Conservation (phyloP, 768 basidiomycete species). For the Rhizopogon sp. region DNA sequence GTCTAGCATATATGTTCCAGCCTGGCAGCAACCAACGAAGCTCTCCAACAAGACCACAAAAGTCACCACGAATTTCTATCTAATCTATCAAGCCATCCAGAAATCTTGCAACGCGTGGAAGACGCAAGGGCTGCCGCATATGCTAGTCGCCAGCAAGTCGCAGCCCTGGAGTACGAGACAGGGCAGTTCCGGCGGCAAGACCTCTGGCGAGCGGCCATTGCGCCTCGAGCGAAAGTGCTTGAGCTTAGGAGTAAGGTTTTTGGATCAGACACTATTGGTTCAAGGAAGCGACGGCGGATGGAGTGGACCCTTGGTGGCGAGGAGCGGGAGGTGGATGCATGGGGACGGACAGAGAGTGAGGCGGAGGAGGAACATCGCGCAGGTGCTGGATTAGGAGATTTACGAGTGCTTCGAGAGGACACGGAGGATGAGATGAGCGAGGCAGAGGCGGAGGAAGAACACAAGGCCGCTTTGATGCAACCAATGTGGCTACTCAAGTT, state of each 20-base stretch:
- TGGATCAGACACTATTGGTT: conserved; percentile 51
- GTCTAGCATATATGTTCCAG: conserved; percentile 44
- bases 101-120: conserved; percentile 48
- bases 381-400: conserved; percentile 12
- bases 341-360: conserved; percentile 73
- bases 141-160: conserved; percentile 47
- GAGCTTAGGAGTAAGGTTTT: conserved; percentile 65
- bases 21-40: conserved; percentile 50
- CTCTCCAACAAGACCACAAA: conserved; percentile 56
- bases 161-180: conserved; percentile 61
- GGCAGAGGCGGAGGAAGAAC: conserved; percentile 25
- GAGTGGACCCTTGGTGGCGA: conserved; percentile 69
- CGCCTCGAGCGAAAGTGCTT: conserved; percentile 58
- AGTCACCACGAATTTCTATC: conserved; percentile 43
- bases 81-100: conserved; percentile 40
- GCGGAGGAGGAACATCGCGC: conserved; percentile 60
- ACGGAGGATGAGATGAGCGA: conserved; percentile 21
- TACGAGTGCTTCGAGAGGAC: conserved; percentile 21
- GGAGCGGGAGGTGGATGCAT: conserved; percentile 56
- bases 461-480: conserved; percentile 41
- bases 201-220: conserved; percentile 61
- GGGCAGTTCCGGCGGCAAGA: conserved; percentile 62
- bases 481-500: conserved; percentile 76
- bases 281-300: conserved; percentile 49
- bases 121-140: conserved; percentile 44